Evolutionary conservation across 345 rosid genomes (phyloP), one percentile per base, ranked within the genome.

Genomic region (Populus nigra): DNA sequence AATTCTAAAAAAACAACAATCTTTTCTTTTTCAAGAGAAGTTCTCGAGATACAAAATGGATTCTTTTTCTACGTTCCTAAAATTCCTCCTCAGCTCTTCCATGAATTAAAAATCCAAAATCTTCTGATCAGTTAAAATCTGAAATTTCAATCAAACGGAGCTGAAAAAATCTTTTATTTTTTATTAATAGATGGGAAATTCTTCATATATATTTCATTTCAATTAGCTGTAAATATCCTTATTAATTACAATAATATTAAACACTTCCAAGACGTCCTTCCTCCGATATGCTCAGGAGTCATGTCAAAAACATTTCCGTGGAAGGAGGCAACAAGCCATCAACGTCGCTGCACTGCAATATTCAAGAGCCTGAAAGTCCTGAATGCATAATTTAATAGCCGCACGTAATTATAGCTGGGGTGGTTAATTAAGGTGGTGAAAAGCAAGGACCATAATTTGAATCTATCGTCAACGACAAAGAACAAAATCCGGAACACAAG

Each of bases 391-490:
- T 22, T 55, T 57, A 57, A 57, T 57, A 10, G 27, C 10, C 12
- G 63, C 12, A 57, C 27, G 63, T 57, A n/a, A 57, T 57, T 22
- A n/a, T 57, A 41, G 12, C 45, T 11, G 45, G 45, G 45, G 45
- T n/a, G 1, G 23, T 9, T 57, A 9, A n/a, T 3, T n/a, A 57
- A 55, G 61, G 61, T 20, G 61, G 61, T 20, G 61, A 55, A 55
- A 55, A 50, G 22, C 57, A 5, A 50, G 57, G 5, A 55, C 61
- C 61, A 4, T 57, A 57, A 1, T 25, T 3, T n/a, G 29, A 57
- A n/a, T n/a, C 9, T 7, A 20, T 41, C 12, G 57, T 47, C 70
- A 83, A 72, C 69, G 49, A 76, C 83, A 55, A 74, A 71, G 23
- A 78, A 45, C 39, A 72, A 33, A 20, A 69, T 53, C 63, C 5